Percentiles rank a stretch among this genome's conserved stretches.
phyloP scores from a whole-genome alignment of 2,329 filamentous ascomycete genomes.

The Paraphaeosphaeria minitans region DNA sequence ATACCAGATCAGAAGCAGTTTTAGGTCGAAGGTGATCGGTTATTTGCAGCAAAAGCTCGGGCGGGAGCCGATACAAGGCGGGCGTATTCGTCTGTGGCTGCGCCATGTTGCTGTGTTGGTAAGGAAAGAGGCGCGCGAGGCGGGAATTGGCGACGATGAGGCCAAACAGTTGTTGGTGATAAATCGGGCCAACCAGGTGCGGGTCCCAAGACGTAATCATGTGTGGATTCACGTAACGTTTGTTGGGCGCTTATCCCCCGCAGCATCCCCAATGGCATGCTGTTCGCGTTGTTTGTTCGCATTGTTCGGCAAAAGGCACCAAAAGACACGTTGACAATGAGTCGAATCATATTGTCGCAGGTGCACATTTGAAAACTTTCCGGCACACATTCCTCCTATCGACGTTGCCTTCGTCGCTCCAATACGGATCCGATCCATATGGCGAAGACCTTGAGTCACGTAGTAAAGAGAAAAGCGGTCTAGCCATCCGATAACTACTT shows the following conservation, averaged over 20 bases:
- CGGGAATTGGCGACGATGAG: background rate
- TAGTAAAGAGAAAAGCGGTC: constrained; percentile 16
- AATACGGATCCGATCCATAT: constrained; percentile 22
- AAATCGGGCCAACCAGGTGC: background rate
- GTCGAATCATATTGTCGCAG: constrained; percentile 12
- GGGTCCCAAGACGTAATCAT: background rate
- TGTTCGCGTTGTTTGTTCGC: too few relatives aligned
- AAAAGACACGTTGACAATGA: too few relatives aligned
- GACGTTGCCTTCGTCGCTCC: constrained; percentile 27
- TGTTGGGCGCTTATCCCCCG: background rate
- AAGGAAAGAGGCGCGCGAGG: background rate
- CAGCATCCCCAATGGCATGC: too few relatives aligned
- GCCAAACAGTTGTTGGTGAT: background rate
- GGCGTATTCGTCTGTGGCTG: background rate
- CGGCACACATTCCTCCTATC: constrained; percentile 13
- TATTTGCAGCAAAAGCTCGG: constrained; percentile 28
- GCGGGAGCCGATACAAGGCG: constrained; percentile 21
- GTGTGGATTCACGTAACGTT: background rate
- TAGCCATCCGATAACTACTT: constrained; percentile 47
- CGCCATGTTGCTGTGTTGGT: constrained; percentile 1
- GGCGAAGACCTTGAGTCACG: constrained; percentile 12
- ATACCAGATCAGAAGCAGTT: background rate
- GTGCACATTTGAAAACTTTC: constrained; percentile 21
- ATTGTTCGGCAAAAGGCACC: too few relatives aligned
- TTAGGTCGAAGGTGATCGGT: constrained; percentile 10